phyloP scores from a whole-genome alignment of 805 yeast species.

The Millerozyma acaciae region DNA sequence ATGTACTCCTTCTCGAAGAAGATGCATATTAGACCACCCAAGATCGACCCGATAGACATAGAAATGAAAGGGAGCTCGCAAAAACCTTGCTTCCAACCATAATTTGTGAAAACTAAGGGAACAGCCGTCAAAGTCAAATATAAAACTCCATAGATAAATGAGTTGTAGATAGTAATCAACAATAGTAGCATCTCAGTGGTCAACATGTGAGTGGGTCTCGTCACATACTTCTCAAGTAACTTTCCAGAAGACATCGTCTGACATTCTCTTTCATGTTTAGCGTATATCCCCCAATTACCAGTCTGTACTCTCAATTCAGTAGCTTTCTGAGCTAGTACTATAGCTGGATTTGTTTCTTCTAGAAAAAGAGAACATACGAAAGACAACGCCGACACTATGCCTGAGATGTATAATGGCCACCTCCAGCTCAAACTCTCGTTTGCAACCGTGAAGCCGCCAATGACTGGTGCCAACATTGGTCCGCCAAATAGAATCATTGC shows the following conservation, averaged over 20 bases:
- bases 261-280: constrained; percentile 62
- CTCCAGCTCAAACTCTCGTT: constrained; percentile 70
- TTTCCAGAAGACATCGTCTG: too few relatives aligned
- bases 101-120: constrained; percentile 37
- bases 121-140: constrained; percentile 36
- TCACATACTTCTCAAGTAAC: too few relatives aligned
- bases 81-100: constrained; percentile 52
- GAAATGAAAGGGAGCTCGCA: constrained; percentile 73
- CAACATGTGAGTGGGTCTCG: constrained; percentile 30
- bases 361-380: constrained; percentile 41
- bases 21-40: constrained; percentile 51
- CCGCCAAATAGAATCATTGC: constrained; percentile 10
- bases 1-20: constrained; percentile 45
- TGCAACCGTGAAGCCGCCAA: constrained; percentile 62
- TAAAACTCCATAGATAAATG: constrained; percentile 39
- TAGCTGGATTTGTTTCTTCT: constrained; percentile 72
- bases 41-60: constrained; percentile 56
- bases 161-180: constrained; percentile 33
- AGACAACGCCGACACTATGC: constrained; percentile 51
- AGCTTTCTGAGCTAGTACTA: constrained; percentile 62
- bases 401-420: constrained; percentile 73
- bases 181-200: constrained; percentile 32
- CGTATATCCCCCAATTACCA: constrained; percentile 79
- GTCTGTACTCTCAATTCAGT: constrained; percentile 57
- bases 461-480: constrained; percentile 20